These are phyloP conservation scores for Clathrus columnatus DNA, from an alignment of 768 basidiomycete species.

Conservation along the genomic window DNA sequence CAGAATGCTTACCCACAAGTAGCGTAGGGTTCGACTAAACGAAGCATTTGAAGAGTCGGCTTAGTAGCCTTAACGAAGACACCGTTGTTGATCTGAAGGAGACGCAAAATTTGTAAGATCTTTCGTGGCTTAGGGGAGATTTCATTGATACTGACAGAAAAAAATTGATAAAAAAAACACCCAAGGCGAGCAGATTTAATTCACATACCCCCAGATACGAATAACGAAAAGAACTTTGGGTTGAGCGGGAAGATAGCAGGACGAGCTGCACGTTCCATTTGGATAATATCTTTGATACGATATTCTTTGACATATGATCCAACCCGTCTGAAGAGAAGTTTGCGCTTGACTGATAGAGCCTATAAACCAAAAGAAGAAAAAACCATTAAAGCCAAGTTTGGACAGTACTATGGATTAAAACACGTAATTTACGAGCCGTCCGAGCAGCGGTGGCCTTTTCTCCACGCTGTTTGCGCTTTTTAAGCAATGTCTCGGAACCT, in stretches of 20 bases:
- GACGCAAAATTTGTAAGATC: slow-evolving; percentile 95
- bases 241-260: slow-evolving; percentile 90
- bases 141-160: slow-evolving; percentile 81
- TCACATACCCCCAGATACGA: slow-evolving; percentile 86
- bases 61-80: slow-evolving; percentile 96
- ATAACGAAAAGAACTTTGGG: slow-evolving; percentile 97
- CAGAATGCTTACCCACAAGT: slow-evolving; percentile 73
- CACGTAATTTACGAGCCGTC: slow-evolving; percentile 83
- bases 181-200: not conserved
- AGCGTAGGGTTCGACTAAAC: slow-evolving; percentile 93
- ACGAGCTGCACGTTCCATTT: slow-evolving; percentile 88
- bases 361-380: slow-evolving; percentile 33
- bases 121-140: slow-evolving; percentile 99
- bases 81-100: slow-evolving; percentile 99
- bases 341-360: slow-evolving; percentile 87
- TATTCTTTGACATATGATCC: slow-evolving; percentile 98
- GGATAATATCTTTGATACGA: slow-evolving; percentile 83
- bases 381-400: not conserved
- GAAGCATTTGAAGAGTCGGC: slow-evolving; percentile 97
- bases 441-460: slow-evolving; percentile 78
- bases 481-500: slow-evolving; percentile 99
- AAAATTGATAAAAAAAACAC: not conserved
- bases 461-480: slow-evolving; percentile 96
- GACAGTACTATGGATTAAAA: slow-evolving; percentile 64
- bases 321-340: slow-evolving; percentile 98